Conservation (phyloP, 129 eudicot genomes). For the Deinandra increscens region DNA sequence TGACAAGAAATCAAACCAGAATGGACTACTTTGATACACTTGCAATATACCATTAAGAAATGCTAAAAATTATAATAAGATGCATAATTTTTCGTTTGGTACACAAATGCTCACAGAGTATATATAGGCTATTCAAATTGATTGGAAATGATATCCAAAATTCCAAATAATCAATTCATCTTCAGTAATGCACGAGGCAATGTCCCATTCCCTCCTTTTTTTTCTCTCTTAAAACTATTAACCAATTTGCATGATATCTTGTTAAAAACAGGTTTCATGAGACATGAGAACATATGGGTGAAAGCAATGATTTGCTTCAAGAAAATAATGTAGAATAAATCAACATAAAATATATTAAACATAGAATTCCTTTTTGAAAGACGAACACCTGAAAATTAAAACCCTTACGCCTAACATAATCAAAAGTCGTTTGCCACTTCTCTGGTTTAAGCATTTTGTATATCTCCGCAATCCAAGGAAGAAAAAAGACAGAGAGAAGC, state of each 20-base stretch:
- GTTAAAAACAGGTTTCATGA: neutral
- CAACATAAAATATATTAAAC: neutral
- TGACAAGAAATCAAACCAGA: constrained; percentile 7
- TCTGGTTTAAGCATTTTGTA: constrained; percentile 96
- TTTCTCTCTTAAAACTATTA: constrained; percentile 33
- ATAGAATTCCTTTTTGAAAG: neutral
- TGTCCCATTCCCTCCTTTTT: neutral
- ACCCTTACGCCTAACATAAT: constrained; percentile 63
- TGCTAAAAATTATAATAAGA: neutral
- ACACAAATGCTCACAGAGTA: neutral
- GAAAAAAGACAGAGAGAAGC: constrained; percentile 3
- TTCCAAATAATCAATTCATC: neutral
- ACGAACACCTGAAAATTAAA: constrained; percentile 36
- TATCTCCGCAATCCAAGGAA: constrained; percentile 48
- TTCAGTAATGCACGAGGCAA: neutral
- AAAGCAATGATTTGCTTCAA: neutral
- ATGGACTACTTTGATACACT: neutral
- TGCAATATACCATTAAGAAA: neutral
- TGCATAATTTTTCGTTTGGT: neutral
- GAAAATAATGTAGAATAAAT: too few species aligned
- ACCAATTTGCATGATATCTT: neutral
- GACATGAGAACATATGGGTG: too few species aligned
- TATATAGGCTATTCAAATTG: neutral
- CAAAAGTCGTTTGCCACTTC: constrained; percentile 88
- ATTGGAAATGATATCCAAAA: neutral